Conservation (phyloP, 1,284 basidiomycete species). For the Neotropicomus parvogracilis region DNA sequence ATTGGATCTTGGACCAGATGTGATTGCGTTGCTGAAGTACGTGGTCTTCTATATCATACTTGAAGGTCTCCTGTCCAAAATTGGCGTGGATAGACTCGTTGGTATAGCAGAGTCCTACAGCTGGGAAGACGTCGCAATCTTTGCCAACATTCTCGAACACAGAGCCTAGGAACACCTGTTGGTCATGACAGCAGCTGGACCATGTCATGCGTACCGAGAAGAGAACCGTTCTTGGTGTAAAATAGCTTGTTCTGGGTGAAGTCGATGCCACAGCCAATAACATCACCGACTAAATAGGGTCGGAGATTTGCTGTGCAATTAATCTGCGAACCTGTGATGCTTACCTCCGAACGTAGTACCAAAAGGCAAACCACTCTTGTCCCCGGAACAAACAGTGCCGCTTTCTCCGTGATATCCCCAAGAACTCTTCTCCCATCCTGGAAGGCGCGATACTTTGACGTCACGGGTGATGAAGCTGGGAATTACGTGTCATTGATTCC, state of each 20-base stretch:
- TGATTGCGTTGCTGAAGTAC: slow-evolving; percentile 61
- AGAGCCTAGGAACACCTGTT: slow-evolving; percentile 43
- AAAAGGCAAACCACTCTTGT: slow-evolving; percentile 70
- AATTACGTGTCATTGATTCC: slow-evolving; percentile 9
- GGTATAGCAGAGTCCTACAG: slow-evolving; percentile 80
- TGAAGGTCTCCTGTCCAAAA: slow-evolving; percentile 83
- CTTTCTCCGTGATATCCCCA: slow-evolving; percentile 97
- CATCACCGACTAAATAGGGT: slow-evolving; percentile 63
- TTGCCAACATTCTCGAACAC: slow-evolving; percentile 74
- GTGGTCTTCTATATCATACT: slow-evolving; percentile 82
- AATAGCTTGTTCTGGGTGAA: slow-evolving; percentile 77
- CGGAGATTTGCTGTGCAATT: background rate
- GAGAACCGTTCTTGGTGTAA: slow-evolving; percentile 84
- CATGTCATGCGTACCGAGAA: slow-evolving; percentile 55
- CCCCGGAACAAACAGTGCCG: slow-evolving; percentile 73
- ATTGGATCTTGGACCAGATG: slow-evolving; percentile 63
- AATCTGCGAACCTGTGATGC: slow-evolving; percentile 23
- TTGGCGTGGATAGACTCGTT: slow-evolving; percentile 76
- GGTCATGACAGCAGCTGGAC: slow-evolving; percentile 5
- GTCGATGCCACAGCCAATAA: slow-evolving; percentile 88
- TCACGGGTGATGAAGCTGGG: slow-evolving; percentile 47
- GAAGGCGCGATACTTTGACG: slow-evolving; percentile 70
- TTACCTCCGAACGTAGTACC: slow-evolving; percentile 73
- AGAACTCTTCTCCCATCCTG: slow-evolving; percentile 87
- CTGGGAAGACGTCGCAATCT: slow-evolving; percentile 67